phyloP scores from a whole-genome alignment of 2,329 filamentous ascomycete species.

The Orbilia quercus region DNA sequence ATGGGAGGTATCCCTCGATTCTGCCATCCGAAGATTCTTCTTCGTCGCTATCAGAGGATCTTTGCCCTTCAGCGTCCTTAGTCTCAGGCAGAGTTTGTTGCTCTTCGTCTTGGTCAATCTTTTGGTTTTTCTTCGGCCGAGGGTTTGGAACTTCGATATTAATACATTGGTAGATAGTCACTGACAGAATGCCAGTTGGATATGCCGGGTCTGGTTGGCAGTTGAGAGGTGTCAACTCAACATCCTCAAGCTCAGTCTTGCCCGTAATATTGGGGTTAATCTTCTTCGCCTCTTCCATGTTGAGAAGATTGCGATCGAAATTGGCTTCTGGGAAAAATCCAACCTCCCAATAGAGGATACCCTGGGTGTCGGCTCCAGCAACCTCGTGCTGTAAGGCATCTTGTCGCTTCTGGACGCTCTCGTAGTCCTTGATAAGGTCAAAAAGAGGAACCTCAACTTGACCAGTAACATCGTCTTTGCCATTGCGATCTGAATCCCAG shows the following conservation, averaged over 20 bases:
- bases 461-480: constrained; percentile 92
- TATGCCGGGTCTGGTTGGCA: constrained; percentile 94
- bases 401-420: constrained; percentile 89
- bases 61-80: constrained; percentile 81
- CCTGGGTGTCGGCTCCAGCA: constrained; percentile 87
- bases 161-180: constrained; percentile 93
- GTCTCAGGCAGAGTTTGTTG: constrained; percentile 73
- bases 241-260: constrained; percentile 76
- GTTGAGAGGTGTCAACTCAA: constrained; percentile 85
- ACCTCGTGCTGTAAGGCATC: constrained; percentile 86
- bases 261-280: constrained; percentile 86
- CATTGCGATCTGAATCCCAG: constrained; percentile 92
- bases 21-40: constrained; percentile 46
- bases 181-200: constrained; percentile 87
- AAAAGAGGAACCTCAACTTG: constrained; percentile 94
- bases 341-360: constrained; percentile 93
- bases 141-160: constrained; percentile 73
- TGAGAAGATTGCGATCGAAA: constrained; percentile 83
- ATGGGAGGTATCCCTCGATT: constrained; percentile 71
- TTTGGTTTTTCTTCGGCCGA: constrained; percentile 36
- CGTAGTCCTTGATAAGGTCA: constrained; percentile 92
- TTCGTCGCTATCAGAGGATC: constrained; percentile 60
- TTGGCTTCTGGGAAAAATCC: constrained; percentile 93
- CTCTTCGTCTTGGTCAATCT: constrained; percentile 37
- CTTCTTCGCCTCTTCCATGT: constrained; percentile 73